A percentile compares a stretch with the other conserved stretches of the same genome.
Conservation (phyloP, 345 rosid species). For the Laguncularia racemosa region DNA sequence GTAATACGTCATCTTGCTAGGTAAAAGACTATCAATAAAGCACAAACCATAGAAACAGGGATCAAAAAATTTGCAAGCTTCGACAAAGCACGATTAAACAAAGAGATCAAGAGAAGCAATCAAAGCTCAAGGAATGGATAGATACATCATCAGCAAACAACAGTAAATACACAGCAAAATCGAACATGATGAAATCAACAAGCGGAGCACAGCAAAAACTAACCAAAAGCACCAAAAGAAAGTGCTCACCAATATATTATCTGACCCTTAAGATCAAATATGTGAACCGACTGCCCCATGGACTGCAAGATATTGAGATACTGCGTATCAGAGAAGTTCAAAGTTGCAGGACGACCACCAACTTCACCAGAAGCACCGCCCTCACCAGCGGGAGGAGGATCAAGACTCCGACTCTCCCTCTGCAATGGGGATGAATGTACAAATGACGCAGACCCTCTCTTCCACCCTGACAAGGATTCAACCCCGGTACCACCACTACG, state of each 20-base stretch:
- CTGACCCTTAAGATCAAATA: constrained; percentile 49
- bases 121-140: no score
- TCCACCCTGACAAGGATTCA: constrained; percentile 31
- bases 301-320: constrained; percentile 85
- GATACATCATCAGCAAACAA: no score
- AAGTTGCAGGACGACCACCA: constrained; percentile 41
- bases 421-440: constrained; percentile 84
- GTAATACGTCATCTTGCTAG: no score
- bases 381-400: constrained; percentile 14
- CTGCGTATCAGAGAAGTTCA: constrained; percentile 57
- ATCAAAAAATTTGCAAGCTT: no score
- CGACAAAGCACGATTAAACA: no score
- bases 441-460: constrained; percentile 52
- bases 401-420: constrained; percentile 51
- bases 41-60: no score
- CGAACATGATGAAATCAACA: no score
- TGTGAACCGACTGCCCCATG: constrained; percentile 92
- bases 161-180: no score
- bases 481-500: constrained; percentile 16
- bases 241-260: constrained; percentile 72
- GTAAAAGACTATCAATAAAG: no score
- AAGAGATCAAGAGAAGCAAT: no score
- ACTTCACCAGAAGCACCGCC: constrained; percentile 5
- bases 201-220: no score
- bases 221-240: neutral